Conservation (phyloP, 1,284 basidiomycete genomes). For the Golubevia sp. region DNA sequence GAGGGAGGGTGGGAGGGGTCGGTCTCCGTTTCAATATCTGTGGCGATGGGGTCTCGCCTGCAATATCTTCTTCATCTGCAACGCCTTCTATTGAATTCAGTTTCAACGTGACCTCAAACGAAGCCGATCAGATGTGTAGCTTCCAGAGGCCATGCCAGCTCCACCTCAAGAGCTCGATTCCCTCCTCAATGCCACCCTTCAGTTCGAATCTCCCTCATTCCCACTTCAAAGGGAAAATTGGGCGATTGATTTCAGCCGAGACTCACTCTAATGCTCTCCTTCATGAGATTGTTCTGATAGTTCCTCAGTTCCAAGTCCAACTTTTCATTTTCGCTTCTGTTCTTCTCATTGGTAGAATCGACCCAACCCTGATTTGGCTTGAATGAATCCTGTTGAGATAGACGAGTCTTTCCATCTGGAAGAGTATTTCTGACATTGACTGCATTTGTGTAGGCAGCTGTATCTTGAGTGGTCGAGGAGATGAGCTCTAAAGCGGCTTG, state of each 20-base stretch:
- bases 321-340: constrained; percentile 33
- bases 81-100: neutral
- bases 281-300: constrained; percentile 54
- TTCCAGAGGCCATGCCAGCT: too few species aligned
- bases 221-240: too few species aligned
- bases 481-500: constrained; percentile 23
- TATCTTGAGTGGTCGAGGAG: constrained; percentile 22
- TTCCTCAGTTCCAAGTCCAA: constrained; percentile 50
- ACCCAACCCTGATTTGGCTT: constrained; percentile 36
- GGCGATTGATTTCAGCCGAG: too few species aligned
- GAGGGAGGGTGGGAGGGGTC: neutral
- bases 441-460: constrained; percentile 19
- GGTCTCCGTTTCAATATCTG: too few species aligned
- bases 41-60: too few species aligned
- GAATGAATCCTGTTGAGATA: neutral
- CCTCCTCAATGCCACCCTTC: too few species aligned
- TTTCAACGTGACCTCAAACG: neutral
- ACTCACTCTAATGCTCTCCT: constrained; percentile 47
- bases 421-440: constrained; percentile 26
- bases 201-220: too few species aligned
- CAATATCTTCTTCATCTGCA: neutral
- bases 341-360: constrained; percentile 21
- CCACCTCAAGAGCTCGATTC: too few species aligned
- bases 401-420: neutral
- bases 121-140: too few species aligned